Base-by-base conservation (phyloP, 2,329 filamentous ascomycete species). In the Mycosphaerella sp. region DNA sequence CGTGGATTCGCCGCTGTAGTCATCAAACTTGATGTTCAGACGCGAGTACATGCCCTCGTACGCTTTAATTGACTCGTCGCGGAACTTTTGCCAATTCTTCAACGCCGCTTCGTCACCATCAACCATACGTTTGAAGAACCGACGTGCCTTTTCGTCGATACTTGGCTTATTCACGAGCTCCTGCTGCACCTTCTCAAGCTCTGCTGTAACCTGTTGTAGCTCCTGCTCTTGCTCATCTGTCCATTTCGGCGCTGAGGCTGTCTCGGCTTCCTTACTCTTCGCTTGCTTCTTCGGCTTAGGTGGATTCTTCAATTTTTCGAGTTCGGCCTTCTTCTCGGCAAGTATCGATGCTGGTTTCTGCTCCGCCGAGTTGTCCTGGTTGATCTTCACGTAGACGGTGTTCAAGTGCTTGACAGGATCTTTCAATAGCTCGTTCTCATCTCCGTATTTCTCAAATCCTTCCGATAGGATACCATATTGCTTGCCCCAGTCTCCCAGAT, bases 371-470 rank as follows among this genome's bases (percentile, higher is more conserved):
- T 84, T 79, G 3, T 85, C 76, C 38, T 76, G 76, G 62, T 82
- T 82, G 70, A 92, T 89, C 69, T 82, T 80, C 59, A 91, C 87
- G 65, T 92, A 93, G 48, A 93, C 84, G 65, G 90, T 82, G 70
- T 85, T 91, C 8, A 93, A 75, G 69, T 93, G 88, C 69, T 87
- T 86, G 66, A 92, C 89, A 10, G 88, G 87, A 64, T 92, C 87
- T 45, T 78, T 77, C 59, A 80, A 70, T 10, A 93, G 77, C 55
- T 83, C 80, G 62, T 85, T 82, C 70, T 92, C 87, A 56, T 80
- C 81, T 31, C 88, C 88, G 67, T 86, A 91, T 64, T 81, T 82
- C 67, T 87, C 79, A 68, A 85, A 93, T 0, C 85, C 87, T 52
- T 91, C 76, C 4, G 86, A 86, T 41, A 89, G 72, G 7, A 89